Conservation (phyloP, 2,329 filamentous ascomycete genomes). For the Apiospora malaysiana region DNA sequence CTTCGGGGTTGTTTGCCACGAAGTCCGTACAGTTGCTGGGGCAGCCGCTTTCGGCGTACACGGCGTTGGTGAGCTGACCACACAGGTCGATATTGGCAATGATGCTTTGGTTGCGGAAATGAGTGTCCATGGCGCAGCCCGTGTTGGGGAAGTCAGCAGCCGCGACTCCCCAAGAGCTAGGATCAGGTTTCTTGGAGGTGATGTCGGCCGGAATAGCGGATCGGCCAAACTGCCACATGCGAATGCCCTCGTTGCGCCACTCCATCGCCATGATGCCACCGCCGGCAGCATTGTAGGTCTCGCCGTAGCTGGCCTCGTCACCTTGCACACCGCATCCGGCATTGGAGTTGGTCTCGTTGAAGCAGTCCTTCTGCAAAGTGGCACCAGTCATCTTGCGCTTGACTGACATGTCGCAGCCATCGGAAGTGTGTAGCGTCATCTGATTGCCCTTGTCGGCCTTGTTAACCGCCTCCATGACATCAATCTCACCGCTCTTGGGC, state of each 20-base stretch:
- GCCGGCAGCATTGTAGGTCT: conserved; percentile 55
- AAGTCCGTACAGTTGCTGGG: conserved; percentile 62
- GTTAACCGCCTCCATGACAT: conserved; percentile 66
- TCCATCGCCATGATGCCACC: conserved; percentile 68
- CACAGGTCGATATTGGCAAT: conserved; percentile 71
- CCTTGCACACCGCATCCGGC: conserved; percentile 62
- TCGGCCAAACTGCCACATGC: conserved; percentile 66
- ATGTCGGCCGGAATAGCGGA: conserved; percentile 58
- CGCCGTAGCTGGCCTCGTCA: conserved; percentile 52
- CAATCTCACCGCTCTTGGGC: conserved; percentile 70
- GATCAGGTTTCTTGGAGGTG: conserved; percentile 57
- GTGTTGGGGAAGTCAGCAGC: conserved; percentile 70
- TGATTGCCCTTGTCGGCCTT: conserved; percentile 59
- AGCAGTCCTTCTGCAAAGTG: conserved; percentile 52
- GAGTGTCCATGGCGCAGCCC: conserved; percentile 61
- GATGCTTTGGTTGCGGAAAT: conserved; percentile 71
- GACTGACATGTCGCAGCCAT: conserved; percentile 58
- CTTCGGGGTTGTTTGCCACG: conserved; percentile 61
- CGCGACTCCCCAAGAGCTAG: conserved; percentile 66
- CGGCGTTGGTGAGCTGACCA: conserved; percentile 57
- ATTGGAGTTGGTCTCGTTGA: conserved; percentile 57
- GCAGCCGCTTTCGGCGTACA: conserved; percentile 54
- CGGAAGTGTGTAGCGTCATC: conserved; percentile 64
- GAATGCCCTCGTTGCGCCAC: conserved; percentile 64
- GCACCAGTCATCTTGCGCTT: conserved; percentile 59